Evolutionary conservation across 2,329 filamentous ascomycete species (phyloP).

Genomic region (Botrytis galanthina): DNA sequence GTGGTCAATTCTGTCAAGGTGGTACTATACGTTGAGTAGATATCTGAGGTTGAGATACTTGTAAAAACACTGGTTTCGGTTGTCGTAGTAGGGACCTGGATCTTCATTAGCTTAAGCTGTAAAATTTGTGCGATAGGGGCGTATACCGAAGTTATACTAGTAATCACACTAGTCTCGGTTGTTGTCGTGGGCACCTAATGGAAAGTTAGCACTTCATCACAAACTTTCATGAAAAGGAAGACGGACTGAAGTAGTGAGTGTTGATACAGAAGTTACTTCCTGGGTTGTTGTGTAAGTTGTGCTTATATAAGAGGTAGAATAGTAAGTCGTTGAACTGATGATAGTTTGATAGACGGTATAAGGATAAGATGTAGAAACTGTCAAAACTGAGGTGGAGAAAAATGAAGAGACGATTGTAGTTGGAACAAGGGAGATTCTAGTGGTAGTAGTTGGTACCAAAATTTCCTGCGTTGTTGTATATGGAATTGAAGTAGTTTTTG

Average conservation of each 20-base stretch:
- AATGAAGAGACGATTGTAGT: slow-evolving; percentile 2
- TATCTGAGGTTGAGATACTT: slow-evolving; percentile 11
- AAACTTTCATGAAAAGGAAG: neutral
- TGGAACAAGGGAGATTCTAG: neutral
- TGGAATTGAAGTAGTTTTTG: slow-evolving; percentile 6
- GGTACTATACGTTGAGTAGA: slow-evolving; percentile 16
- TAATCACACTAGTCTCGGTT: neutral
- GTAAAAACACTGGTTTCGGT: neutral
- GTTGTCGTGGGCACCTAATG: slow-evolving; percentile 1
- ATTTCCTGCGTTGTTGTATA: neutral
- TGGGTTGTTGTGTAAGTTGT: neutral
- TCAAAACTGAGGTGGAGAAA: neutral
- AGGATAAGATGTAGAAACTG: slow-evolving; percentile 5
- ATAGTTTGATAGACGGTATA: slow-evolving; percentile 7
- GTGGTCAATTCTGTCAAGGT: neutral
- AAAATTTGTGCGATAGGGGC: neutral
- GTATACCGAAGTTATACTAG: neutral
- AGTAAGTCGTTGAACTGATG: slow-evolving; percentile 14
- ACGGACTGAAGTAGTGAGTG: neutral
- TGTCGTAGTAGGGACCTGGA: slow-evolving; percentile 9
- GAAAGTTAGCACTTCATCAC: neutral
- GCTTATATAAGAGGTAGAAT: slow-evolving; percentile 9
- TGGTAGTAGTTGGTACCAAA: slow-evolving; percentile 15
- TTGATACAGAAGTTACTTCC: neutral
- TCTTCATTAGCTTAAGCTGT: neutral